Evolutionary conservation across 2,329 filamentous ascomycete genomes (phyloP).

Genomic region (Ceratocystis papillata): DNA sequence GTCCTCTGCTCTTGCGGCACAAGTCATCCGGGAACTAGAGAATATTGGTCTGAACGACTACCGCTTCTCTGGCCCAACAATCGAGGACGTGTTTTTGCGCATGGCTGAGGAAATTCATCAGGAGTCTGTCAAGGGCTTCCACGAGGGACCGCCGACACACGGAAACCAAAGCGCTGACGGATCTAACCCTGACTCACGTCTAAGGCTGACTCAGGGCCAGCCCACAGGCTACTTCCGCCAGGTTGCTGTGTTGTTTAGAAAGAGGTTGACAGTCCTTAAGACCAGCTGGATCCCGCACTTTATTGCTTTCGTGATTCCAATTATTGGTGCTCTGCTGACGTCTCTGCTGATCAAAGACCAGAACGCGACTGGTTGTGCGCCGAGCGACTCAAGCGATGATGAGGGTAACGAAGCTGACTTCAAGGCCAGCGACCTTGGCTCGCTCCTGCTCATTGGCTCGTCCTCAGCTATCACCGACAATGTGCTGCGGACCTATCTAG

Average conservation of each 20-base stretch:
- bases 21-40: slow-evolving; percentile 61
- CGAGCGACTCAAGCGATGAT: slow-evolving; percentile 30
- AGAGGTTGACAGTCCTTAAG: slow-evolving; percentile 65
- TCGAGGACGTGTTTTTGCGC: slow-evolving; percentile 85
- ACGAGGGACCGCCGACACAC: slow-evolving; percentile 33
- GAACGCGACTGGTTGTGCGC: slow-evolving; percentile 29
- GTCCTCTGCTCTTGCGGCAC: slow-evolving; percentile 58
- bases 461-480: slow-evolving; percentile 11
- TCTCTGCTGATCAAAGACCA: slow-evolving; percentile 60
- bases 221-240: slow-evolving; percentile 61
- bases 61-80: slow-evolving; percentile 75
- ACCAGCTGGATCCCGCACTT: slow-evolving; percentile 68
- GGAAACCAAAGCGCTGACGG: slow-evolving; percentile 25
- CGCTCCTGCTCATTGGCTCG: slow-evolving; percentile 17
- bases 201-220: slow-evolving; percentile 56
- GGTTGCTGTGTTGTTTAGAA: slow-evolving; percentile 62
- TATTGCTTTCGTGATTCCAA: slow-evolving; percentile 63
- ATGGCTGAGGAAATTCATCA: slow-evolving; percentile 64
- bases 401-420: slow-evolving; percentile 32
- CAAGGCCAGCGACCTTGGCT: slow-evolving; percentile 31
- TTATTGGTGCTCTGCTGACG: slow-evolving; percentile 68
- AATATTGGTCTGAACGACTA: slow-evolving; percentile 59
- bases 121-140: slow-evolving; percentile 16
- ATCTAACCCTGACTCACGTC: slow-evolving; percentile 29
- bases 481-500: slow-evolving; percentile 16